These are phyloP conservation scores for Clonostachys sp. DNA, from an alignment of 2,329 filamentous ascomycete species.

Conservation along the genomic window DNA sequence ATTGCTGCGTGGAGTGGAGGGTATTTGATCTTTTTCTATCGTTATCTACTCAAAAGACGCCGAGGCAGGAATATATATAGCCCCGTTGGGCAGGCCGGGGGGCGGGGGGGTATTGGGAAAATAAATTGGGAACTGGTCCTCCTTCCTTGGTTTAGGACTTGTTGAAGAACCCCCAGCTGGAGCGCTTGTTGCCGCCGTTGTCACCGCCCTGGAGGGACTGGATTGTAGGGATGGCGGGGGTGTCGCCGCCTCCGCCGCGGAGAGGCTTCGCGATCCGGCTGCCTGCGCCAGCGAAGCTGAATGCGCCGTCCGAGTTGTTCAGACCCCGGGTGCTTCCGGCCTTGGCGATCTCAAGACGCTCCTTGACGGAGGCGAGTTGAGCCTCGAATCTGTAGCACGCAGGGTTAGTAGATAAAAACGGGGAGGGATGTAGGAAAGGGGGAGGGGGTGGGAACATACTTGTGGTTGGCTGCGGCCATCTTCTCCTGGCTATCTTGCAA, in stretches of 20 bases:
- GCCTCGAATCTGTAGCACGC: conserved; percentile 74
- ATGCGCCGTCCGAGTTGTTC: conserved; percentile 60
- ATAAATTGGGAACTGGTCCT: neutral
- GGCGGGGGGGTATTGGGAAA: neutral
- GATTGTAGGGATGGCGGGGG: conserved; percentile 48
- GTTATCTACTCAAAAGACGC: conserved; percentile 3
- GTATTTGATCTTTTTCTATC: neutral
- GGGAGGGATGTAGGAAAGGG: neutral
- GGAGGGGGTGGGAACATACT: conserved; percentile 54
- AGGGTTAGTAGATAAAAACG: conserved; percentile 15
- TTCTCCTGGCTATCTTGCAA: conserved; percentile 98
- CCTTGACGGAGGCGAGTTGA: conserved; percentile 95
- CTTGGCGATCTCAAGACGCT: conserved; percentile 93
- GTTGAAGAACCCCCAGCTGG: conserved; percentile 73
- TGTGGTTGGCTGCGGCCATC: conserved; percentile 92
- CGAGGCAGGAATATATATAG: neutral
- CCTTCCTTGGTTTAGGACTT: conserved; percentile 20
- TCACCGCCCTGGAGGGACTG: conserved; percentile 57
- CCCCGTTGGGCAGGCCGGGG: neutral
- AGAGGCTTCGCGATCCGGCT: conserved; percentile 68
- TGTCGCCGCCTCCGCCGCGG: conserved; percentile 49
- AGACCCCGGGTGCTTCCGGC: conserved; percentile 84
- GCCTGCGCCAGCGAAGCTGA: conserved; percentile 63
- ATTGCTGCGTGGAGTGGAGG: neutral
- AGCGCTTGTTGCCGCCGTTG: conserved; percentile 52